phyloP scores from a whole-genome alignment of 768 basidiomycete species.

The Tylopilus intermedius region DNA sequence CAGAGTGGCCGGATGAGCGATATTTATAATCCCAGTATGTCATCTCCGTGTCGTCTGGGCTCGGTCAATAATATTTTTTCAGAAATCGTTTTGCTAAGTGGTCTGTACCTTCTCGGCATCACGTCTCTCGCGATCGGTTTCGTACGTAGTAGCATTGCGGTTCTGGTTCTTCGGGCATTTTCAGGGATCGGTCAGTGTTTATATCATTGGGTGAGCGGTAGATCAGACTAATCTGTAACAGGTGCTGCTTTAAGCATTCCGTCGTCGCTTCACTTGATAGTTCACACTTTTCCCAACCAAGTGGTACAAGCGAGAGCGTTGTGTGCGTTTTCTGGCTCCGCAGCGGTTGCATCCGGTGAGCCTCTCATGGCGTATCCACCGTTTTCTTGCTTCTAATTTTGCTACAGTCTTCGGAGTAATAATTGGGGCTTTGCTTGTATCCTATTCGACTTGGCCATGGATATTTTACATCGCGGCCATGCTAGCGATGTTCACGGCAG shows the following conservation, averaged over 20 bases:
- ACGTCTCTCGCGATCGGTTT: not conserved
- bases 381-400: not conserved
- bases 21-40: not conserved
- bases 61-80: not conserved
- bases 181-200: not conserved
- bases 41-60: not conserved
- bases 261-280: not conserved
- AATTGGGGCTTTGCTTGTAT: not conserved
- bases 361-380: not conserved
- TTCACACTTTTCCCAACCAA: not conserved
- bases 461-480: not conserved
- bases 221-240: not conserved
- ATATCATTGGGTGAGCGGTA: too few relatives aligned
- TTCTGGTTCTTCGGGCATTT: not conserved
- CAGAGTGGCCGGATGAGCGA: slow-evolving; percentile 1
- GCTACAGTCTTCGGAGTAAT: not conserved
- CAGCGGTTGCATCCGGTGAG: not conserved
- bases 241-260: not conserved
- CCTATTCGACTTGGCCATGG: not conserved
- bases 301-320: not conserved
- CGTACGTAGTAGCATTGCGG: not conserved
- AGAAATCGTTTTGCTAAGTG: not conserved
- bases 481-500: not conserved
- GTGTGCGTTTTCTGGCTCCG: not conserved
- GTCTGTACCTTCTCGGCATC: not conserved